A percentile compares a stretch with the other conserved stretches of the same genome.
phyloP scores from a whole-genome alignment of 495 filamentous ascomycete species.

The Tuber umbilicatum region DNA sequence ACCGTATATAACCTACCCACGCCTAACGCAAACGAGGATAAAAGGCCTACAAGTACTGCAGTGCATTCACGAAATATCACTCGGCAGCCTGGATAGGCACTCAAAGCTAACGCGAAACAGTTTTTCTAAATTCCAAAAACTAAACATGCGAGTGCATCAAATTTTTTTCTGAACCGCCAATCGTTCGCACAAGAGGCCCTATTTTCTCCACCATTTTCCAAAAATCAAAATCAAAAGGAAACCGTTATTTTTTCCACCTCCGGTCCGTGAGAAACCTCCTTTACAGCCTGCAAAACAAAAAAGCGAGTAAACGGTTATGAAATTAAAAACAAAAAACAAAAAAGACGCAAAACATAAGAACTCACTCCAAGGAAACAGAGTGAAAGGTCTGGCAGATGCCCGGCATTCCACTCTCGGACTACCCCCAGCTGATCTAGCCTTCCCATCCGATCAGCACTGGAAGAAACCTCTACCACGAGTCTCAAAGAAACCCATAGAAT shows the following conservation, averaged over 20 bases:
- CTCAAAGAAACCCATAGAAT: background rate
- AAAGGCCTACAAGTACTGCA: background rate
- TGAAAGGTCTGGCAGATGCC: background rate
- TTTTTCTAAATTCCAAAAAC: conserved; percentile 1
- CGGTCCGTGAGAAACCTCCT: background rate
- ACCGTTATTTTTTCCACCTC: background rate
- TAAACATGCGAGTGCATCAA: background rate
- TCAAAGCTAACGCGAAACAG: background rate
- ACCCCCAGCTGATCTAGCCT: conserved; percentile 3
- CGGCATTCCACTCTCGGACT: background rate
- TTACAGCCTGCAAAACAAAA: background rate
- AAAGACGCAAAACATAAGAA: background rate
- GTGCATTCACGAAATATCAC: background rate
- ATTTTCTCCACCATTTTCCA: background rate
- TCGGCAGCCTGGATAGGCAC: background rate
- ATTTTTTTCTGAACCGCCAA: conserved; percentile 1
- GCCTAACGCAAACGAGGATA: background rate
- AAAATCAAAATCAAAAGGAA: background rate
- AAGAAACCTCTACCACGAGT: background rate
- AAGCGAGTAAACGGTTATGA: background rate
- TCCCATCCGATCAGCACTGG: conserved; percentile 2
- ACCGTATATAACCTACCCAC: background rate
- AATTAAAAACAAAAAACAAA: background rate
- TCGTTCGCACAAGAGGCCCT: conserved; percentile 1
- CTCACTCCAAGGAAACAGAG: conserved; percentile 1